Percentiles rank a stretch among this genome's conserved stretches.
phyloP scores from a whole-genome alignment of 2,329 filamentous ascomycete genomes.

The Ophiostoma quercus region DNA sequence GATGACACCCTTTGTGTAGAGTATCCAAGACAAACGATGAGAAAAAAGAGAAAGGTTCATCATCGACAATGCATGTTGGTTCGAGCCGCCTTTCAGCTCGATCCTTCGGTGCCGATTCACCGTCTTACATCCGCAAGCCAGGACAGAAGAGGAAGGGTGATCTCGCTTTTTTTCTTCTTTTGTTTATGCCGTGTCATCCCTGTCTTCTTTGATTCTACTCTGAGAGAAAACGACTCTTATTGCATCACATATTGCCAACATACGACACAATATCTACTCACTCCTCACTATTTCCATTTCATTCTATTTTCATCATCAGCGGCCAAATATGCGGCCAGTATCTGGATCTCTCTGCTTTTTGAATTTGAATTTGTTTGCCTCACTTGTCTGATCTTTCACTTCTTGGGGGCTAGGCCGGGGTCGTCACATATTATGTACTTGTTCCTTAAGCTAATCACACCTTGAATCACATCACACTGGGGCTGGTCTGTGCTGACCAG shows the following conservation, averaged over 20 bases:
- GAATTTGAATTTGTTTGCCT: not conserved
- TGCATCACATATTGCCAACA: too few species aligned
- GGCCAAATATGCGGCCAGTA: not conserved
- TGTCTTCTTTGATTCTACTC: not conserved
- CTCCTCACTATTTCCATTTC: not conserved
- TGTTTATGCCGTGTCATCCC: not conserved
- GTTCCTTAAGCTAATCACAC: conserved; percentile 1
- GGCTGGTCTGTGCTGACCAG: not conserved
- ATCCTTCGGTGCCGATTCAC: conserved; percentile 10
- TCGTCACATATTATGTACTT: conserved; percentile 10
- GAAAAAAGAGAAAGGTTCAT: not conserved
- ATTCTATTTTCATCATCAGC: not conserved
- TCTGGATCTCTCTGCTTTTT: not conserved
- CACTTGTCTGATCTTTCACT: not conserved
- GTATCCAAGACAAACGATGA: not conserved
- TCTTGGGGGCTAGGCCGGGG: conserved; percentile 1
- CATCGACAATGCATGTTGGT: not conserved
- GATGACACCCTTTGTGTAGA: not conserved
- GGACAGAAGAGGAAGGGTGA: not conserved
- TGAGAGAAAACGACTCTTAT: too few species aligned
- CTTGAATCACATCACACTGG: conserved; percentile 12
- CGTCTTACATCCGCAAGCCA: not conserved
- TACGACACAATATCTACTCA: too few species aligned
- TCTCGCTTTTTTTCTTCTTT: not conserved
- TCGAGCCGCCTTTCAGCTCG: conserved; percentile 11